These are phyloP conservation scores for Trichophyton equinum DNA, from an alignment of 2,329 filamentous ascomycete genomes.

Conservation along the genomic window DNA sequence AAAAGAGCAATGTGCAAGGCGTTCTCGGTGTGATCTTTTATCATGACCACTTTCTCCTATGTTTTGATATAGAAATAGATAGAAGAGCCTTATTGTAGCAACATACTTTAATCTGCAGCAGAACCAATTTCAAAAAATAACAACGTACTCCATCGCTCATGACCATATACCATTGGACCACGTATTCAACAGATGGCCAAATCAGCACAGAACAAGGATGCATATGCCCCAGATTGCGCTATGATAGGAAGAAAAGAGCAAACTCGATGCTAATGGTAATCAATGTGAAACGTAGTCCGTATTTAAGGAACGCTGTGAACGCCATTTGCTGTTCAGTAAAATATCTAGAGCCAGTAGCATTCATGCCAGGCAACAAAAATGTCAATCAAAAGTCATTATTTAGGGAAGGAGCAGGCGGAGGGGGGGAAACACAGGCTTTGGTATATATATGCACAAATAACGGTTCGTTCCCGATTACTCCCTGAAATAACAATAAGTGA, in stretches of 20 bases:
- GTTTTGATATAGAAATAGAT: background rate
- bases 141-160: background rate
- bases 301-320: background rate
- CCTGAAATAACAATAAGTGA: background rate
- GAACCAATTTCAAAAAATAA: background rate
- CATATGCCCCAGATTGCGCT: background rate
- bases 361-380: background rate
- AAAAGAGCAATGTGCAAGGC: no score
- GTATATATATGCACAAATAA: constrained; percentile 2
- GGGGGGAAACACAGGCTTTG: background rate
- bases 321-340: background rate
- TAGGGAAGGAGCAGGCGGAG: background rate
- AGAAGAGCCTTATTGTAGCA: background rate
- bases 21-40: no score
- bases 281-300: background rate
- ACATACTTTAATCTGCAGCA: background rate
- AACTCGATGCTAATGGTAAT: background rate
- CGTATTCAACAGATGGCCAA: background rate
- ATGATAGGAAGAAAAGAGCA: background rate
- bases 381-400: background rate
- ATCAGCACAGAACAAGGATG: background rate
- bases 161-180: background rate
- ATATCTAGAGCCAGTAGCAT: background rate
- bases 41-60: background rate
- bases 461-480: background rate